Conservation (phyloP, 2,329 filamentous ascomycete species). For the Hirsutella thompsonii region DNA sequence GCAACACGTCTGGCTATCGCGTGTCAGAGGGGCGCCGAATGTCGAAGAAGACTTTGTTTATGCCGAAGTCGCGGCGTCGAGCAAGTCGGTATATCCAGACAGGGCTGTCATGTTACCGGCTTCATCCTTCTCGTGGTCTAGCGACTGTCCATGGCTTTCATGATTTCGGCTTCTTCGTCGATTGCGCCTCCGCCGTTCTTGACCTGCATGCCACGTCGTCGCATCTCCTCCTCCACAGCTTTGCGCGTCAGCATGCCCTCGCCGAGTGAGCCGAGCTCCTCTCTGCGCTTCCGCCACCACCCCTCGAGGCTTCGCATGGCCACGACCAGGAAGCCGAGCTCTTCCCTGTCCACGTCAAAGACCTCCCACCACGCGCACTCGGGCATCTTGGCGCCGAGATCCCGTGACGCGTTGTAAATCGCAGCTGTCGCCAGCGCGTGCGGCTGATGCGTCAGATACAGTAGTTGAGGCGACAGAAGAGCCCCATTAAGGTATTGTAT, state of each 20-base stretch:
- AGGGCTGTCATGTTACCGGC: no score
- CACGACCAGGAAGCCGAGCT: slow-evolving; percentile 84
- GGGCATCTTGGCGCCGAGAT: slow-evolving; percentile 65
- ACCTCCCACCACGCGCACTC: slow-evolving; percentile 94
- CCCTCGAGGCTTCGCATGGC: slow-evolving; percentile 68
- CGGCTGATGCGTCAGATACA: slow-evolving; percentile 89
- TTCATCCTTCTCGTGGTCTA: no score
- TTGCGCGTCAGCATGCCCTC: slow-evolving; percentile 43
- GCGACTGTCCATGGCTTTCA: slow-evolving; percentile 23
- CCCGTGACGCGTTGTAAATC: slow-evolving; percentile 77
- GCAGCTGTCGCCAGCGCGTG: slow-evolving; percentile 73
- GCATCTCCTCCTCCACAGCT: slow-evolving; percentile 46
- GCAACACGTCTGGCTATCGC: no score
- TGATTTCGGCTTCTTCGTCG: slow-evolving; percentile 31
- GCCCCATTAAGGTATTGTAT: slow-evolving; percentile 77
- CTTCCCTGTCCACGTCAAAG: slow-evolving; percentile 90
- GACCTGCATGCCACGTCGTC: slow-evolving; percentile 30
- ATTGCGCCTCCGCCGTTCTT: slow-evolving; percentile 15
- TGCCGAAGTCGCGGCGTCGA: no score
- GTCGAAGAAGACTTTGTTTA: no score
- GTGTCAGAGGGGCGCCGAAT: no score
- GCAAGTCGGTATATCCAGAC: no score
- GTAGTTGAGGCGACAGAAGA: slow-evolving; percentile 72
- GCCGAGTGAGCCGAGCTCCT: slow-evolving; percentile 35
- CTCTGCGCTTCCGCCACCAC: slow-evolving; percentile 48